These are phyloP conservation scores for Gillenia trifoliata DNA, from an alignment of 306 rosid genomes.

Conservation along the genomic window DNA sequence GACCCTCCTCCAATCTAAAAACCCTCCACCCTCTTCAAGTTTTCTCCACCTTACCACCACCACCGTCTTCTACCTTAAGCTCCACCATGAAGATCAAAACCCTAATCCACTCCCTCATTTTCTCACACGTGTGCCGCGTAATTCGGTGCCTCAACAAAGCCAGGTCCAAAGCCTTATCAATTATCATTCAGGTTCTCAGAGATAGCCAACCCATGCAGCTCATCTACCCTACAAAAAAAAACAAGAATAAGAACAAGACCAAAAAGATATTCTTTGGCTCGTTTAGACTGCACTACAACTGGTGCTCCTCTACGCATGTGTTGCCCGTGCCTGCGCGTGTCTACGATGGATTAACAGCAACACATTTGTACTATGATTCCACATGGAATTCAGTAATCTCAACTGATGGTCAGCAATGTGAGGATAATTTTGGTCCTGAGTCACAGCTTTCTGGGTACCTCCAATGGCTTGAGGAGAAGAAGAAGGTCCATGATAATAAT, in stretches of 20 bases:
- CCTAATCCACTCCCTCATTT: slow-evolving; percentile 52
- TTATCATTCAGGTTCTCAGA: slow-evolving; percentile 24
- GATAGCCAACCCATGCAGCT: slow-evolving; percentile 28
- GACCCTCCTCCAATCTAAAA: slow-evolving; percentile 38
- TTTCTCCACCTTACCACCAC: slow-evolving; percentile 33
- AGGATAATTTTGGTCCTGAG: slow-evolving; percentile 10
- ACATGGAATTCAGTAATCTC: slow-evolving; percentile 33
- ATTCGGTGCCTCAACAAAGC: slow-evolving; percentile 48
- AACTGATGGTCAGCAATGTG: slow-evolving; percentile 10
- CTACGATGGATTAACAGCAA: slow-evolving; percentile 27
- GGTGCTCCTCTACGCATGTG: slow-evolving; percentile 70
- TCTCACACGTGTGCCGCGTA: slow-evolving; percentile 53
- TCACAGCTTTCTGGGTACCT: slow-evolving; percentile 67
- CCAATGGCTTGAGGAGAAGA: slow-evolving; percentile 73
- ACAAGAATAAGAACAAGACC: slow-evolving; percentile 22
- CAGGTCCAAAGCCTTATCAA: slow-evolving; percentile 47
- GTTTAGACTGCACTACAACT: slow-evolving; percentile 82
- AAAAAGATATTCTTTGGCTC: slow-evolving; percentile 64
- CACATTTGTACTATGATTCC: slow-evolving; percentile 37
- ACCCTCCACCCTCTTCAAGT: slow-evolving; percentile 41
- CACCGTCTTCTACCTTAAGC: slow-evolving; percentile 22
- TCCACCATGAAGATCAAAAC: slow-evolving; percentile 52
- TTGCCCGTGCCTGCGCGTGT: slow-evolving; percentile 51
- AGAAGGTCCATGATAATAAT: slow-evolving; percentile 17
- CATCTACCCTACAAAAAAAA: slow-evolving; percentile 4